Conservation (phyloP, 1,139 yeast species). For the Blastobotrys aristatus region DNA sequence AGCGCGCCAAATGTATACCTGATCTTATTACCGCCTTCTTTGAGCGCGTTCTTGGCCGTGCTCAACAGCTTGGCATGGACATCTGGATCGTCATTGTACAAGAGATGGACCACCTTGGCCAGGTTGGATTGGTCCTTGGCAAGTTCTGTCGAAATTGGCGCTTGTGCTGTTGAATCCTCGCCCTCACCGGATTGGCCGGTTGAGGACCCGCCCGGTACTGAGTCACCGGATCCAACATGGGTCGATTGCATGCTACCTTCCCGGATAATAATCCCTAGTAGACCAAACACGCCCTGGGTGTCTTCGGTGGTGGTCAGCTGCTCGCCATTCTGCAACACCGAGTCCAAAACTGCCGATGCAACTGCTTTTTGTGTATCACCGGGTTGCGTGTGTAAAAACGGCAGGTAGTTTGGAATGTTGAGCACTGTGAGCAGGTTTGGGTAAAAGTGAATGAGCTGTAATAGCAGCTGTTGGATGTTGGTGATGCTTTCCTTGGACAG, state of each 20-base stretch:
- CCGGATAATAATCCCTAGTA: constrained; percentile 36
- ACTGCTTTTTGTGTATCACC: constrained; percentile 35
- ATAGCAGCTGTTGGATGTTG: constrained; percentile 51
- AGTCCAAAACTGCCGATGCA: constrained; percentile 34
- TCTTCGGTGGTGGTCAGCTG: constrained; percentile 30
- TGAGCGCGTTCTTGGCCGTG: constrained; percentile 50
- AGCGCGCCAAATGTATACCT: constrained; percentile 72
- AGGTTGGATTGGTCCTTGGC: constrained; percentile 60
- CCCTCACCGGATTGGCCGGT: constrained; percentile 18
- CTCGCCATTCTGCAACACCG: constrained; percentile 30
- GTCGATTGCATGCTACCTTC: constrained; percentile 21
- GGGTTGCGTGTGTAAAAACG: constrained; percentile 37
- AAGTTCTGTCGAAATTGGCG: constrained; percentile 20
- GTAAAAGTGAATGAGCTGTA: constrained; percentile 50
- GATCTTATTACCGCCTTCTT: constrained; percentile 50
- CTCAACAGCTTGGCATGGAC: constrained; percentile 54
- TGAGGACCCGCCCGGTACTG: constrained; percentile 22
- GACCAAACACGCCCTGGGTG: constrained; percentile 37
- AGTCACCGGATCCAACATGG: constrained; percentile 9
- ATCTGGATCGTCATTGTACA: constrained; percentile 48
- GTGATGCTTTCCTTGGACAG: constrained; percentile 27
- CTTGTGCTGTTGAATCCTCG: constrained; percentile 13
- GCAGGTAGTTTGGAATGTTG: constrained; percentile 34
- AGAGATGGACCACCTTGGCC: constrained; percentile 63
- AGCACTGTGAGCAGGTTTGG: constrained; percentile 34